These are phyloP conservation scores for Drechslerella stenobrocha DNA, from an alignment of 2,329 filamentous ascomycete species.

Conservation along the genomic window DNA sequence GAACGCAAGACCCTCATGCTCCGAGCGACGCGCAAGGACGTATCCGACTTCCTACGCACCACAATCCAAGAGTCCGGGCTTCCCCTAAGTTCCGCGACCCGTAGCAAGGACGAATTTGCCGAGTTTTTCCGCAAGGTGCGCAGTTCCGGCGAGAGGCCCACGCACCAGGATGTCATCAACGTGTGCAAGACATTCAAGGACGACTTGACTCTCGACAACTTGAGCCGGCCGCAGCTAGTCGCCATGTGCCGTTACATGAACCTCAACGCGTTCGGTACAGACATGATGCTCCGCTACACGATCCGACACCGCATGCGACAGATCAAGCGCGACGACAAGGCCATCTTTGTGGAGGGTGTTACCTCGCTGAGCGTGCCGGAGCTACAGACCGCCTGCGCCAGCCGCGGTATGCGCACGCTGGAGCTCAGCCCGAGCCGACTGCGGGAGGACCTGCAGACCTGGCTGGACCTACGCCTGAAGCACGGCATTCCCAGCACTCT, in stretches of 20 bases:
- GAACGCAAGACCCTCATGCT: conserved; percentile 83
- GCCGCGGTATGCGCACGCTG: conserved; percentile 87
- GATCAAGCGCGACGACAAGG: conserved; percentile 96
- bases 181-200: conserved; percentile 99
- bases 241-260: conserved; percentile 99
- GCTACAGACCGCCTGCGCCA: conserved; percentile 87
- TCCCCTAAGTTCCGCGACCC: conserved; percentile 78
- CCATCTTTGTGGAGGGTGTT: conserved; percentile 90
- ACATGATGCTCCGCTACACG: conserved; percentile 96
- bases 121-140: conserved; percentile 93
- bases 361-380: conserved; percentile 91
- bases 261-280: conserved; percentile 92
- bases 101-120: conserved; percentile 89
- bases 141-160: conserved; percentile 85
- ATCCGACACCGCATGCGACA: conserved; percentile 97
- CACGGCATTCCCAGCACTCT: conserved; percentile 96
- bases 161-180: conserved; percentile 89
- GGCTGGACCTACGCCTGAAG: conserved; percentile 89
- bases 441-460: conserved; percentile 85
- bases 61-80: conserved; percentile 92
- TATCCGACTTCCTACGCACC: conserved; percentile 83
- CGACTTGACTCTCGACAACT: conserved; percentile 93
- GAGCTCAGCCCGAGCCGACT: conserved; percentile 86
- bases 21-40: conserved; percentile 85
- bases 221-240: conserved; percentile 91